phyloP scores from a whole-genome alignment of 108 stramenopile genomes.

The Discostella pseudostelligera region DNA sequence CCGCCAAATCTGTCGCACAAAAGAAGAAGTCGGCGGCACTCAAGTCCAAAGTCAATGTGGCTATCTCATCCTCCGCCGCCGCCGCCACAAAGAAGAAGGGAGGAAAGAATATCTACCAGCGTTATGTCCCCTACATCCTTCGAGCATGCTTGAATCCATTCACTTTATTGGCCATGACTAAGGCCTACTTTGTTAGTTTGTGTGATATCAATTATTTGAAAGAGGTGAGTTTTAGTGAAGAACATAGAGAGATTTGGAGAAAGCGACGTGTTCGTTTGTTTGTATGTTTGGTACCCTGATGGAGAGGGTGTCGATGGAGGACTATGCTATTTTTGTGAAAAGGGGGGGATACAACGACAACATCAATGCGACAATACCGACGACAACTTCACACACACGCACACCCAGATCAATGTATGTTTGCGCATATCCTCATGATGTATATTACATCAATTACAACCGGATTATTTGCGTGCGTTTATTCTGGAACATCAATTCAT shows the following conservation, averaged over 20 bases:
- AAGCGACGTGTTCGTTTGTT: no score
- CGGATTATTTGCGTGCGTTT: slow-evolving; percentile 40
- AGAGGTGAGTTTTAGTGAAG: slow-evolving; percentile 48
- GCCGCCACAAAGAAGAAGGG: slow-evolving; percentile 28
- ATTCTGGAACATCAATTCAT: slow-evolving; percentile 32
- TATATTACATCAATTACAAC: no score
- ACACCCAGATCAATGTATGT: slow-evolving; percentile 45
- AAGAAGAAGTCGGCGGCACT: slow-evolving; percentile 34
- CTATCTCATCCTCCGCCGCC: slow-evolving; percentile 22
- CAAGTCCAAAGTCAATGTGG: slow-evolving; percentile 41
- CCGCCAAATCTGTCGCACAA: slow-evolving; percentile 49
- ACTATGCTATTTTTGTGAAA: no score
- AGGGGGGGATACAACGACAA: neutral
- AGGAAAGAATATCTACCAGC: slow-evolving; percentile 34
- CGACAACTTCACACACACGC: neutral
- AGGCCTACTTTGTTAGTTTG: slow-evolving; percentile 69
- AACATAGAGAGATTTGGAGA: no score
- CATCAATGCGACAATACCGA: neutral
- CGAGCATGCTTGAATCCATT: slow-evolving; percentile 81
- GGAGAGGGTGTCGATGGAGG: no score
- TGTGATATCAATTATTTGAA: slow-evolving; percentile 68
- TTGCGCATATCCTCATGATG: slow-evolving; percentile 32
- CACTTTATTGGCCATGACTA: slow-evolving; percentile 68
- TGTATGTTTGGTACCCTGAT: no score
- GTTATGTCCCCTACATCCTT: slow-evolving; percentile 76